Base-by-base conservation (phyloP, 179 eudicot genomes). In the Drosera spatulata region DNA sequence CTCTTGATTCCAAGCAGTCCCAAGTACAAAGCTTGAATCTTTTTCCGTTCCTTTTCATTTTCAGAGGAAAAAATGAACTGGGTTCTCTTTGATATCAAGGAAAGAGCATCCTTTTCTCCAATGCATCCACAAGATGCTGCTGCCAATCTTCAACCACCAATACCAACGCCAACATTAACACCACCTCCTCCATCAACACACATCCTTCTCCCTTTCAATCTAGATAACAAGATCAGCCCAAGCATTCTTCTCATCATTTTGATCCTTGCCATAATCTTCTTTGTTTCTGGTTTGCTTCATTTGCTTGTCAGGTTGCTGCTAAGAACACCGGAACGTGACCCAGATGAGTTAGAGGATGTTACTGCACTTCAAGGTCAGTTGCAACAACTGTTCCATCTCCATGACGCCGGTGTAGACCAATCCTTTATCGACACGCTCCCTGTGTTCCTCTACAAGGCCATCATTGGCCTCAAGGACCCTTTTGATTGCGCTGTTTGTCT, bases 401-500 rank as follows among this genome's bases (percentile, higher is more conserved):
- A 91, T 60, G 97, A 91, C 60, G 65, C 85, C 7, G 97, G 97
- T 3, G 97, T 91, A 6, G 96, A 88, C 42, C 97, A 91, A 55
- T 80, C 96, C 11, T 83, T 77, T 59, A 91, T 91, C 37, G 97
- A 88, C 63, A 74, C 91, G 0, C 72, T 91, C 12, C 97, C 97
- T 40, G 65, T 88, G 3, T 91, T 91, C 58, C 78, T 50, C 8
- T 91, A 88, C 77, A 88, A 79, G 38, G 64, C 87, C 11, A 81
- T 91, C 46, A 76, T 88, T 2, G 96, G 96, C 1, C 67, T 77
- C 4, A 87, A 88, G 56, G 74, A 77, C 68, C 97, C 97, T 0
- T 91, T 91, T 59, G 97, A 91, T 73, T 91, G 97, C 58, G 96
- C 97, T 44, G 97, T 91, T 13, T 90, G 97, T 68, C 70, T 91